Base-by-base conservation (phyloP, 148 eudicot species). In the Rhododendron ovatum region DNA sequence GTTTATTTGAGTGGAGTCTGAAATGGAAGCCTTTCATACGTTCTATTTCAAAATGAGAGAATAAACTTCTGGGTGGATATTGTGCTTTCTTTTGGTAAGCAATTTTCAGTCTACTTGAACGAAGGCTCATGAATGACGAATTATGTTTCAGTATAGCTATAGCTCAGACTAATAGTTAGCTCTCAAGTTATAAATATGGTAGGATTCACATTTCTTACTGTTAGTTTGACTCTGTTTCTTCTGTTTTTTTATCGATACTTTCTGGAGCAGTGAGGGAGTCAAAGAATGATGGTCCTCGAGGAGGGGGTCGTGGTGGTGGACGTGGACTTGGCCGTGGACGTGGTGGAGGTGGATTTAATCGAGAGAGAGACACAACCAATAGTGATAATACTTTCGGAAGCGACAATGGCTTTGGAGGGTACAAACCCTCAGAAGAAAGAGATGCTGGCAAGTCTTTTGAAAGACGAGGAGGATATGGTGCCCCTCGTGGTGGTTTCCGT, bases 321-420 rank as follows among this genome's bases (percentile, higher is more conserved):
- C 91, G 94, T 78, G 91, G 95, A 17, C 81, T 80, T 76, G 91
- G 92, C 1, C 93, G 95, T 74, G 92, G 91, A 17, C 91, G 92
- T 55, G 93, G 94, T 63, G 88, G 90, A 28, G 91, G 94, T 90
- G 93, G 96, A 51, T 84, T 74, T 61, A 88, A 78, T 78, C 87
- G 94, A 24, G 95, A 91, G 57, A 85, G 93, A 26, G 95, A 91
- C 47, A 84, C 78, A 2, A 59, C 82, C 7, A 86, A 86, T 71
- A 88, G 63, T 85, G 98, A 91, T 9, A 86, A 84, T n/a, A 12
- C 89, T 9, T 87, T 84, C 85, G 85, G 90, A 20, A 88, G 81
- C 55, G 93, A 86, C 26, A 93, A 88, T 83, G 96, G 93, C 7
- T 28, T 92, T 30, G 84, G 83, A 65, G 93, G 92, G 9, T 90